These are phyloP conservation scores for Trypanosoma vivax DNA, from an alignment of 208 protist species.

Conservation along the genomic window DNA sequence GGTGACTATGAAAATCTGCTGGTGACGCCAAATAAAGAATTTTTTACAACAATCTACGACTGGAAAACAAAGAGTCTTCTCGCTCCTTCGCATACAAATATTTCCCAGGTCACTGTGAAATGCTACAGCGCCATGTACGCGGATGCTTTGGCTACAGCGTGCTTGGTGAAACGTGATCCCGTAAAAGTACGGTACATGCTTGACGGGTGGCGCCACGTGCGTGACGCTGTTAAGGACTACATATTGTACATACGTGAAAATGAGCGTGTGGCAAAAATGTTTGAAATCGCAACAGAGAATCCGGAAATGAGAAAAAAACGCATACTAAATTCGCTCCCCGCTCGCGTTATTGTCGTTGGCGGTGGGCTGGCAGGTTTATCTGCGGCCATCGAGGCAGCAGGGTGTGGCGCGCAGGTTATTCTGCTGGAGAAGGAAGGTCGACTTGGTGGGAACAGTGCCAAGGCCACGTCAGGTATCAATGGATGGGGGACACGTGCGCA, in stretches of 20 bases:
- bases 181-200: conserved; percentile 53
- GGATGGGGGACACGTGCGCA: conserved; percentile 86
- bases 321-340: conserved; percentile 45
- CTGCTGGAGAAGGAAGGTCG: conserved; percentile 88
- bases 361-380: conserved; percentile 79
- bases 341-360: conserved; percentile 77
- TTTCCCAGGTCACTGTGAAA: conserved; percentile 66
- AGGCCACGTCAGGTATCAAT: conserved; percentile 96
- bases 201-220: conserved; percentile 35
- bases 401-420: conserved; percentile 77
- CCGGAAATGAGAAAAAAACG: conserved; percentile 44
- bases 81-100: conserved; percentile 20
- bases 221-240: conserved; percentile 53
- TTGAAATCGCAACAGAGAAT: conserved; percentile 61
- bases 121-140: conserved; percentile 83
- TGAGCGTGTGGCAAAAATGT: conserved; percentile 60
- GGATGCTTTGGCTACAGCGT: conserved; percentile 72
- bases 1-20: conserved; percentile 45
- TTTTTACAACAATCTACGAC: conserved; percentile 26
- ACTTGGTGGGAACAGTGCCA: conserved; percentile 94
- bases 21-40: background rate
- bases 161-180: conserved; percentile 54
- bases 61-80: conserved; percentile 29
- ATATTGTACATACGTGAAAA: conserved; percentile 37
- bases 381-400: conserved; percentile 74